Evolutionary conservation across 805 yeast genomes (phyloP), one percentile per base, ranked within the genome.

Genomic region (Candida easanensis): DNA sequence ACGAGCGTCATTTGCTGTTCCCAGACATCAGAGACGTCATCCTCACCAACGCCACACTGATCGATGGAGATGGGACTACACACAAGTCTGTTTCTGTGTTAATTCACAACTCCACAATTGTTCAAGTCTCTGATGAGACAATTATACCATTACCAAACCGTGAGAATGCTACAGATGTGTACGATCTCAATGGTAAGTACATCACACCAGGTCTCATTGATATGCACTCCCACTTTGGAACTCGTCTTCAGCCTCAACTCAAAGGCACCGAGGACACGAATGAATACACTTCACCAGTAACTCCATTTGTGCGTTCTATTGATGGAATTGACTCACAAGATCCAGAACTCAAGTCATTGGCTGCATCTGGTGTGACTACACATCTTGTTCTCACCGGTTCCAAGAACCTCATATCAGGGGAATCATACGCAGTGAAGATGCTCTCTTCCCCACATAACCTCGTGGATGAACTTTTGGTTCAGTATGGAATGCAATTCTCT

Each of bases 141-240:
- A n/a, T 30, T 8, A 4, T 21, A 4, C 31, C 31, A 17, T 15
- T 31, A 8, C 11, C 32, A 15, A 27, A n/a, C 13, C 35, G 35
- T 15, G 33, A 34, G 18, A 25, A 22, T 13, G 6, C 28, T 8
- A 40, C 43, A 7, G 31, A 34, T 19, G n/a, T 36, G n/a, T 14
- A 31, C 20, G 22, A 41, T 17, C 26, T 41, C 20, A 34, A 41
- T 13, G 44, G 44, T 5, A 30, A 26, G 33, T 41, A 33, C 33
- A 22, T 41, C 5, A 30, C 44, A 2, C 44, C 44, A 13, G 44
- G 44, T 4, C 40, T 41, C 20, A 27, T 41, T 4, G 44, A 41
- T 19, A 41, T 41, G 44, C 44, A 41, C 19, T 41, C 44, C 11
- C 44, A 41, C 21, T 41, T 36, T 16, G 44, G 44, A 15, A 41